Base-by-base conservation (phyloP, 345 rosid species). In the Citrus maxima region DNA sequence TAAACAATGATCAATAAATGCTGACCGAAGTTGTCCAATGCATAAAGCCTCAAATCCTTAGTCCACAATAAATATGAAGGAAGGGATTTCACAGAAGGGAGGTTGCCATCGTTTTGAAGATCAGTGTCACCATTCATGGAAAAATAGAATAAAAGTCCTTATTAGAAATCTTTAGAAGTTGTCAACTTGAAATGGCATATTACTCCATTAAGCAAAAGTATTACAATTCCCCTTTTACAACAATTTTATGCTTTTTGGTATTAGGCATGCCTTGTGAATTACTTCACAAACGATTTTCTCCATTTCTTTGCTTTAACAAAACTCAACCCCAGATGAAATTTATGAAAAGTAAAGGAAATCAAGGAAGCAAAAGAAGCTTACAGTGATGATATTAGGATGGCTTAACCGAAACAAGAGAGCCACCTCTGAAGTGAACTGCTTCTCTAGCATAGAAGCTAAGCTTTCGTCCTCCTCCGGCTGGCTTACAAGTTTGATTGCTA, bases 381-480 rank as follows among this genome's bases (percentile, higher is more conserved):
- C 97, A 54, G 90, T 86, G 82, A 92, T 85, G 83, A 92, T 89
- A 83, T 90, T 90, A 38, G 89, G 88, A 83, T 92, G 94, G 49
- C 75, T 69, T 78, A 92, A 84, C 38, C 83, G 87, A 67, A 90
- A 87, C 64, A 92, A 86, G 80, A 90, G 82, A 37, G 91, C 92
- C 38, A 90, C 93, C 86, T 92, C 94, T n/a, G 92, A 88, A 77
- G 86, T 86, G 84, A 92, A 92, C 74, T 92, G 94, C 72, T 83
- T 85, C 82, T 92, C 93, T 79, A 92, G 89, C 81, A 82, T 28
- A 37, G 73, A 54, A 71, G 94, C 97, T 86, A 90, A 80, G 73
- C 80, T 82, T 82, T 80, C 94, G 72, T 92, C 97, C 70, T 92
- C 97, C 84, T 89, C 88, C 10, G 94, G 97, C 82, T 90, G 93